phyloP scores from a whole-genome alignment of 306 rosid species.

The Cucumis melo region DNA sequence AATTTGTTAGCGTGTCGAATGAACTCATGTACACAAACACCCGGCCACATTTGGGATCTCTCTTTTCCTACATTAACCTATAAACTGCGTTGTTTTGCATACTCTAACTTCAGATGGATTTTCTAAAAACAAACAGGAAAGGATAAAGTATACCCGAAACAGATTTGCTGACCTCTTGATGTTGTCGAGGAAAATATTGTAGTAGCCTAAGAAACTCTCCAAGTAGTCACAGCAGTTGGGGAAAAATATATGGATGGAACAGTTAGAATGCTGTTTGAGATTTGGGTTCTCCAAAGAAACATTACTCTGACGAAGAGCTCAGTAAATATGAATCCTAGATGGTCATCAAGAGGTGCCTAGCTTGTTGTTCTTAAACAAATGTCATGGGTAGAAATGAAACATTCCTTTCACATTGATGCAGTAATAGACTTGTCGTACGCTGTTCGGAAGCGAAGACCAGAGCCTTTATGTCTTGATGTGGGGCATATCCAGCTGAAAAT shows the following conservation, averaged over 20 bases:
- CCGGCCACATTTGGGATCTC: neutral
- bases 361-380: neutral
- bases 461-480: slow-evolving; percentile 50
- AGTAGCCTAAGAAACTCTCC: neutral
- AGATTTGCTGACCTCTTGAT: neutral
- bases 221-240: neutral
- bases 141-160: neutral
- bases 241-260: neutral
- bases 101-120: neutral
- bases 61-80: slow-evolving; percentile 1
- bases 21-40: slow-evolving; percentile 5
- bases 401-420: slow-evolving; percentile 33
- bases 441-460: slow-evolving; percentile 62
- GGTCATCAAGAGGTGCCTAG: neutral
- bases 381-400: neutral
- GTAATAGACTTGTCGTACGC: slow-evolving; percentile 29
- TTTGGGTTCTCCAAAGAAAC: neutral
- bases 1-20: slow-evolving; percentile 1
- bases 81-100: neutral
- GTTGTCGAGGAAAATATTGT: neutral
- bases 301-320: neutral
- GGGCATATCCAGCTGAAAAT: slow-evolving; percentile 69
- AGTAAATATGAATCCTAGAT: neutral
- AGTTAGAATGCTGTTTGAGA: neutral
- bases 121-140: neutral